These are phyloP conservation scores for Cicer arietinum DNA, from an alignment of 306 rosid species.

Conservation along the genomic window DNA sequence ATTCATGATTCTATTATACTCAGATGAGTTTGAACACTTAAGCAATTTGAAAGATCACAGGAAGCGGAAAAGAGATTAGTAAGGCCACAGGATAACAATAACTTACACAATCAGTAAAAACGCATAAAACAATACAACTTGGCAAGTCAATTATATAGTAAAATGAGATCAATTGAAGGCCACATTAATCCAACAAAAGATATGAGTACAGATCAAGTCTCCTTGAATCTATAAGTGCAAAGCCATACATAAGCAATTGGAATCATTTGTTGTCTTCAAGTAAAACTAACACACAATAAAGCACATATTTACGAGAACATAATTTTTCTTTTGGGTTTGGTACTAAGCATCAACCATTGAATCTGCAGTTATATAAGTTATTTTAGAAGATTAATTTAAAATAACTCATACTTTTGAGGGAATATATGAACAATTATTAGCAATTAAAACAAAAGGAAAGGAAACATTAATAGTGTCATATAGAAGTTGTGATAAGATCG, in stretches of 20 bases:
- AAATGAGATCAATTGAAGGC: constrained; percentile 6
- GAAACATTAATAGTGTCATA: neutral
- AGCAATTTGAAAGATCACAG: neutral
- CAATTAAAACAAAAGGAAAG: no score
- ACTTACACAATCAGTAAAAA: neutral
- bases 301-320: no score
- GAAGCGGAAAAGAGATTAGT: neutral
- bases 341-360: no score
- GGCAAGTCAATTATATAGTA: neutral
- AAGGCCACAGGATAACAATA: neutral
- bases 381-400: no score
- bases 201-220: neutral
- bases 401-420: no score
- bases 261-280: neutral
- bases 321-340: no score
- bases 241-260: constrained; percentile 16
- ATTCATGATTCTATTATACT: neutral
- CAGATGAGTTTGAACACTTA: neutral
- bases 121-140: neutral
- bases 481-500: neutral
- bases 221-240: neutral
- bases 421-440: no score
- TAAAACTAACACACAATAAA: neutral
- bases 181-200: neutral
- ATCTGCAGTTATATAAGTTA: no score